These are phyloP conservation scores for Penicillium thymicola DNA, from an alignment of 2,329 filamentous ascomycete genomes.

Conservation along the genomic window DNA sequence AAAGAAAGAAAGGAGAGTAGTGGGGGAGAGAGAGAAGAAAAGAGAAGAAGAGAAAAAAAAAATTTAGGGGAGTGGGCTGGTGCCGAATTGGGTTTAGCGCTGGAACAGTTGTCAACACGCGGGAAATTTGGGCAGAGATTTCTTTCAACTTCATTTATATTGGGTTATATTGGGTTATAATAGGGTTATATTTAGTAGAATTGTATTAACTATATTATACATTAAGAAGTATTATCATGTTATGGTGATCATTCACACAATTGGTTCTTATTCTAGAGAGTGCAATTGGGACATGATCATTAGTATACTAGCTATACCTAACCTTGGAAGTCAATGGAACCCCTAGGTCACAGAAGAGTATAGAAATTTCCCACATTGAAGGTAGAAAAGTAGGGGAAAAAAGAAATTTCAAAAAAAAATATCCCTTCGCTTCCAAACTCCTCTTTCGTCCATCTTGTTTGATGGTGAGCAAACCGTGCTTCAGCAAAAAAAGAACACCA, in stretches of 20 bases:
- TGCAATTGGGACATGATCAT: not conserved
- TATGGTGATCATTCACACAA: not conserved
- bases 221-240: not conserved
- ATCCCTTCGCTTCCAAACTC: not conserved
- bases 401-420: not conserved
- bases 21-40: constrained; percentile 15
- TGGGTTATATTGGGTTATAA: not conserved
- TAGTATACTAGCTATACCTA: not conserved
- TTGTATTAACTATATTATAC: too few species aligned
- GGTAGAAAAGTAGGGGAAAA: not conserved
- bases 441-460: not conserved
- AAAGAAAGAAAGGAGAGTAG: constrained; percentile 14
- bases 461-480: not conserved
- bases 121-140: constrained; percentile 6
- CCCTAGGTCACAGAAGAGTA: not conserved
- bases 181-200: not conserved
- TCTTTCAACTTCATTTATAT: not conserved
- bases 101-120: constrained; percentile 9
- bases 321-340: too few species aligned
- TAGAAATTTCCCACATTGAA: not conserved
- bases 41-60: constrained; percentile 20
- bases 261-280: not conserved
- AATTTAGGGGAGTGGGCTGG: constrained; percentile 17
- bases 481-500: not conserved
- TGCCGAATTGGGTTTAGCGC: constrained; percentile 19